phyloP scores from a whole-genome alignment of 1,284 basidiomycete species.

The Ceratobasidium sp. region DNA sequence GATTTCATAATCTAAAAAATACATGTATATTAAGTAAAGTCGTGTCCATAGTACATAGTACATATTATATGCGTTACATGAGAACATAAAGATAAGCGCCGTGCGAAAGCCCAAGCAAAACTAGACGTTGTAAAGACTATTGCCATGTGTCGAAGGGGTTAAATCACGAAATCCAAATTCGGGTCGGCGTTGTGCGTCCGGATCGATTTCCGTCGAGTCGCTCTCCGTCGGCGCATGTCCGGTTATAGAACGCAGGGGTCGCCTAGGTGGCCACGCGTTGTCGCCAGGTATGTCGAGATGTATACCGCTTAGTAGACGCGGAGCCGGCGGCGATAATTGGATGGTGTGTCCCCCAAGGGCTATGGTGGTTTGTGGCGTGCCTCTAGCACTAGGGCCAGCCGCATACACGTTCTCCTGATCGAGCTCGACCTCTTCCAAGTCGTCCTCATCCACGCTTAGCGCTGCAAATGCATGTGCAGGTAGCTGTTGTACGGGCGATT shows the following conservation, averaged over 20 bases:
- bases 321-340: neutral
- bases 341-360: constrained; percentile 31
- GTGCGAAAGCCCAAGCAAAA: constrained; percentile 1
- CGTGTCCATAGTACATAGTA: neutral
- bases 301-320: constrained; percentile 25
- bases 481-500: too few relatives aligned
- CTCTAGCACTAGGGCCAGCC: neutral
- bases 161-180: constrained; percentile 20
- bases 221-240: neutral
- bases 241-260: constrained; percentile 3
- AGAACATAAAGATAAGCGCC: constrained; percentile 10
- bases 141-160: constrained; percentile 14
- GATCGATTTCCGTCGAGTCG: constrained; percentile 34
- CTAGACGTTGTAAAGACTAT: constrained; percentile 36
- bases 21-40: constrained; percentile 1
- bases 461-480: neutral
- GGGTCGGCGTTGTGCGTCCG: constrained; percentile 26
- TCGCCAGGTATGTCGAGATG: constrained; percentile 16
- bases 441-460: neutral
- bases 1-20: neutral
- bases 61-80: constrained; percentile 1
- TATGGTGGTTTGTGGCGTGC: constrained; percentile 15
- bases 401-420: constrained; percentile 1
- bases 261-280: constrained; percentile 24
- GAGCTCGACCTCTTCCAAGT: constrained; percentile 3